Conservation (phyloP, 148 eudicot species). For the Spergularia bocconei region DNA sequence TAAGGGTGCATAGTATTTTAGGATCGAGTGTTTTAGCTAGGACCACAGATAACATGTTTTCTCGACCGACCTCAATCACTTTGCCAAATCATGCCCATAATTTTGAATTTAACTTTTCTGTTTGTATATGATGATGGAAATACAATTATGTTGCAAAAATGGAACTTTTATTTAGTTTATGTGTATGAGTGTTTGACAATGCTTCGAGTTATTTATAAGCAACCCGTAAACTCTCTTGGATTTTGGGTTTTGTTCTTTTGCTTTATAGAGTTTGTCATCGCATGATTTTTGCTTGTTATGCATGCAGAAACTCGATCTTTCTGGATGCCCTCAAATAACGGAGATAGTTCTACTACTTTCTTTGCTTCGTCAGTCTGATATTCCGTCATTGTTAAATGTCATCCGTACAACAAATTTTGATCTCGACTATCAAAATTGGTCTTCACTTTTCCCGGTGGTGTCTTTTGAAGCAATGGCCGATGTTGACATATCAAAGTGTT, state of each 20-base stretch:
- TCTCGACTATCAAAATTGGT: constrained; percentile 24
- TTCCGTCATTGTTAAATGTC: constrained; percentile 32
- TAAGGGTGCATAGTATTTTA: neutral
- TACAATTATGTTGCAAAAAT: neutral
- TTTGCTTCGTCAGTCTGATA: constrained; percentile 42
- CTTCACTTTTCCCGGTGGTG: constrained; percentile 31
- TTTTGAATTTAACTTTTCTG: neutral
- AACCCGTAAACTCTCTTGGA: neutral
- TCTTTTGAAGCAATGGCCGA: constrained; percentile 59
- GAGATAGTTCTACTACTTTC: constrained; percentile 44
- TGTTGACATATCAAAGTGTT: constrained; percentile 80
- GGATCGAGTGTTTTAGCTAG: neutral
- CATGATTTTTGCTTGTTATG: constrained; percentile 15
- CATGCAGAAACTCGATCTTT: constrained; percentile 79
- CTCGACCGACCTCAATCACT: neutral
- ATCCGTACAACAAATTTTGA: constrained; percentile 21
- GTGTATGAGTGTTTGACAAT: neutral
- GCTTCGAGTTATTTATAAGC: neutral
- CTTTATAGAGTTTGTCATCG: constrained; percentile 5
- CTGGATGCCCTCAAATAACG: constrained; percentile 77
- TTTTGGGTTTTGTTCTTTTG: neutral
- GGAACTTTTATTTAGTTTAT: neutral
- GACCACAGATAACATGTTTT: neutral
- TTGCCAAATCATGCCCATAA: neutral
- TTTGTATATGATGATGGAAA: neutral